phyloP scores from a whole-genome alignment of 352 stramenopile genomes.

The Globisporangium recalcitrans region DNA sequence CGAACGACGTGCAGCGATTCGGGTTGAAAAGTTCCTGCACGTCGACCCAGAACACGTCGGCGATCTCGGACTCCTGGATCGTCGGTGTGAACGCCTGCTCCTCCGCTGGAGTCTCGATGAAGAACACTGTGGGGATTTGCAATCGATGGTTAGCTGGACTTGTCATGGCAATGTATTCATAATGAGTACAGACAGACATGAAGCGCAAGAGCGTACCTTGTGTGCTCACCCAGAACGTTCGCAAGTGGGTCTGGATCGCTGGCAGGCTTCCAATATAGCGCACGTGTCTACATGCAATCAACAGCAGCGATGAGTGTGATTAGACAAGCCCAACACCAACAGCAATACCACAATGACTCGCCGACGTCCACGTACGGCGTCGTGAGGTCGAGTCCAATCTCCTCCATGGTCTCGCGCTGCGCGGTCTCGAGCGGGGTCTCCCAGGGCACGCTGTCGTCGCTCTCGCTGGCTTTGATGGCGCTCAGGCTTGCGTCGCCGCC shows the following conservation, averaged over 20 bases:
- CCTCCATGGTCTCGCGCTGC: slow-evolving; percentile 72
- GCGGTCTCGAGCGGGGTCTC: slow-evolving; percentile 69
- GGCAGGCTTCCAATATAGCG: slow-evolving; percentile 63
- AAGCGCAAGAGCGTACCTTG: slow-evolving; percentile 33
- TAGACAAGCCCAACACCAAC: slow-evolving; percentile 1
- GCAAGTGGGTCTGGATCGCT: slow-evolving; percentile 55
- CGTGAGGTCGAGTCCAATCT: slow-evolving; percentile 73
- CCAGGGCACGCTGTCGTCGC: slow-evolving; percentile 42
- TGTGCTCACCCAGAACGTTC: slow-evolving; percentile 57
- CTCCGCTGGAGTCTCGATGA: slow-evolving; percentile 48
- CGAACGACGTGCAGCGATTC: slow-evolving; percentile 44
- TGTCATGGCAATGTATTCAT: not conserved
- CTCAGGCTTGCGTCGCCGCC: not conserved
- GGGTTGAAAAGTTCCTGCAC: slow-evolving; percentile 69
- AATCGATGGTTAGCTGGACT: not conserved
- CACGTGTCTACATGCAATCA: slow-evolving; percentile 35
- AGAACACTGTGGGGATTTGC: slow-evolving; percentile 62
- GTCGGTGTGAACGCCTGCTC: slow-evolving; percentile 40
- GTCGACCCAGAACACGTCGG: slow-evolving; percentile 81
- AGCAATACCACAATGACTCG: slow-evolving; percentile 6
- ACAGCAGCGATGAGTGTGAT: not conserved
- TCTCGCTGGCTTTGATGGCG: slow-evolving; percentile 27
- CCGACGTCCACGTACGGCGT: slow-evolving; percentile 28
- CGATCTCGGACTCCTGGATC: slow-evolving; percentile 64
- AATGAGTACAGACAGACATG: not conserved